These are phyloP conservation scores for Blastobotrys ciferrii DNA, from an alignment of 1,139 yeast genomes.

Conservation along the genomic window DNA sequence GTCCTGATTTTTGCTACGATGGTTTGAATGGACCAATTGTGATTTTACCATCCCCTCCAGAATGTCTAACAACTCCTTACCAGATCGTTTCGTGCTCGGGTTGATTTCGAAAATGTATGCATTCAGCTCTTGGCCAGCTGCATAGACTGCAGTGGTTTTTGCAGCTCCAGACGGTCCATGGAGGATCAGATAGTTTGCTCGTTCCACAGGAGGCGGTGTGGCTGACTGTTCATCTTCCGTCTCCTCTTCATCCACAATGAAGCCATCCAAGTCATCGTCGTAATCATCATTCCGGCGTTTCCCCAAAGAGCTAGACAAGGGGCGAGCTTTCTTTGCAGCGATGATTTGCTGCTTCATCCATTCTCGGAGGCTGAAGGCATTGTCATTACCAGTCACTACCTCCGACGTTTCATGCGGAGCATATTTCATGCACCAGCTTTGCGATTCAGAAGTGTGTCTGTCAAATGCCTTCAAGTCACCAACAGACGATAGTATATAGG, in stretches of 20 bases:
- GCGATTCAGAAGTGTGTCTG: constrained; percentile 27
- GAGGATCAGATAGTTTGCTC: constrained; percentile 47
- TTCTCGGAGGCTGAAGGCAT: constrained; percentile 7
- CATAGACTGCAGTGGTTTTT: constrained; percentile 71
- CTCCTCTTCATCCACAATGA: constrained; percentile 44
- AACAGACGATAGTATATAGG: constrained; percentile 14
- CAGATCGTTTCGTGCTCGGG: constrained; percentile 67
- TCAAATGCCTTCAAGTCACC: constrained; percentile 30
- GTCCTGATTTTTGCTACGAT: constrained; percentile 41
- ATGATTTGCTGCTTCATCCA: constrained; percentile 13
- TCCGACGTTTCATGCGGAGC: constrained; percentile 24
- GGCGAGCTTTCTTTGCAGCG: constrained; percentile 4
- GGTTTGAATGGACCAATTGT: constrained; percentile 62
- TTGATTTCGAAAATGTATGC: constrained; percentile 85
- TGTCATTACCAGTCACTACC: constrained; percentile 16
- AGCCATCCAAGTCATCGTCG: constrained; percentile 27
- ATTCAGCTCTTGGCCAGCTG: constrained; percentile 59
- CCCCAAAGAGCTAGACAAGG: constrained; percentile 1
- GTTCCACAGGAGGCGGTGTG: constrained; percentile 17
- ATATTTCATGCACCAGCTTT: constrained; percentile 31
- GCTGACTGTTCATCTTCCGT: constrained; percentile 27
- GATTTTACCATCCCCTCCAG: constrained; percentile 83
- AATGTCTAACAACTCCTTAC: constrained; percentile 63
- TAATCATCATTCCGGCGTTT: constrained; percentile 13
- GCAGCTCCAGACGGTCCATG: constrained; percentile 77